Conservation (phyloP, 2,329 filamentous ascomycete genomes). For the Coniochaeta hoffmannii region DNA sequence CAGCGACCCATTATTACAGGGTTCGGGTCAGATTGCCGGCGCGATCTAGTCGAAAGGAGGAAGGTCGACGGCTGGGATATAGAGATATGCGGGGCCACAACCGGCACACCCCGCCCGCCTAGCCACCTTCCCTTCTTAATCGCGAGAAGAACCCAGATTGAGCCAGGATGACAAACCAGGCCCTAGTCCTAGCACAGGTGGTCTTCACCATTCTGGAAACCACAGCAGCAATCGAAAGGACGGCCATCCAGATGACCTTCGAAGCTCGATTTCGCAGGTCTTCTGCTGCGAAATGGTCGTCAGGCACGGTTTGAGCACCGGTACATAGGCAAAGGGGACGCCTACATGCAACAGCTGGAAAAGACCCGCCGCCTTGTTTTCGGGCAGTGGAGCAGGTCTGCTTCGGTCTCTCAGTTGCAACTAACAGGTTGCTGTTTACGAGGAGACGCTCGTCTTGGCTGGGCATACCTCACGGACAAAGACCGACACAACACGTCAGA, state of each 20-base stretch:
- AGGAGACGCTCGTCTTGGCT: constrained; percentile 34
- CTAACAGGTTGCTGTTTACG: neutral
- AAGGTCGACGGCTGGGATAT: neutral
- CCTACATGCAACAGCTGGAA: too few species aligned
- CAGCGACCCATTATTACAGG: neutral
- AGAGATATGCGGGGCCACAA: neutral
- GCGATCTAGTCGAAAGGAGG: constrained; percentile 4
- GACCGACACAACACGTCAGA: constrained; percentile 15
- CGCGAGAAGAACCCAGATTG: neutral
- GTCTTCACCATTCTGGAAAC: too few species aligned
- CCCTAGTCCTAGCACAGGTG: too few species aligned
- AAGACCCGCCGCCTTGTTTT: too few species aligned
- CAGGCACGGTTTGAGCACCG: too few species aligned
- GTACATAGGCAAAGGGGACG: too few species aligned
- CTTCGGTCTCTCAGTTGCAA: too few species aligned
- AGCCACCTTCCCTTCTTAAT: neutral
- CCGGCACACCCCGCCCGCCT: neutral
- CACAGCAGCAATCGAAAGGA: too few species aligned
- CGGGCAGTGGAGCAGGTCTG: too few species aligned
- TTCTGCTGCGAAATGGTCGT: too few species aligned
- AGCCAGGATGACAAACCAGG: neutral
- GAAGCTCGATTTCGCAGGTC: too few species aligned
- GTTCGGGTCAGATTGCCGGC: neutral
- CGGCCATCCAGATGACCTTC: too few species aligned
- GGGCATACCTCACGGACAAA: constrained; percentile 35